phyloP scores from a whole-genome alignment of 768 basidiomycete genomes.

The Termitomyces sp. region DNA sequence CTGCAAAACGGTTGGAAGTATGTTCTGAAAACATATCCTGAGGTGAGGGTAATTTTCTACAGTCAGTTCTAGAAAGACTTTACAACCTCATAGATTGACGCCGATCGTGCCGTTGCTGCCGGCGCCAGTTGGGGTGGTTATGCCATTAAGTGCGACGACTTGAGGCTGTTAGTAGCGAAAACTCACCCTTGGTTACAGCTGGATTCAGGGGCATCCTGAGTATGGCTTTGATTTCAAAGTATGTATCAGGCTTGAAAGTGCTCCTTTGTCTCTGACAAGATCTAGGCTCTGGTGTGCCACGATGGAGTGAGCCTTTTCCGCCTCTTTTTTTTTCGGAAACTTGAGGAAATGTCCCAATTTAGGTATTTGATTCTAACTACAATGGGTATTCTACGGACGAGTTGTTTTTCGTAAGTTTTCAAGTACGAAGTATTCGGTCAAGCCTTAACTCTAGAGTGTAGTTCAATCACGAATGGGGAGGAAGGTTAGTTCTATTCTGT shows the following conservation, averaged over 20 bases:
- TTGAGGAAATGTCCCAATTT: background rate
- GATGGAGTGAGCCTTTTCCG: conserved; percentile 59
- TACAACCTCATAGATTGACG: conserved; percentile 46
- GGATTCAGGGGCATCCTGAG: conserved; percentile 94
- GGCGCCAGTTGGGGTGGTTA: conserved; percentile 88
- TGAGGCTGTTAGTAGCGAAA: background rate
- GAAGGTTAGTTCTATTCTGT: conserved; percentile 30
- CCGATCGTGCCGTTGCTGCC: conserved; percentile 66
- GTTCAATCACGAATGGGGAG: conserved; percentile 89
- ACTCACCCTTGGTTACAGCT: conserved; percentile 40
- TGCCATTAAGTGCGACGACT: conserved; percentile 66
- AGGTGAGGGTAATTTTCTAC: conserved; percentile 37
- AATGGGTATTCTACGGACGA: conserved; percentile 91
- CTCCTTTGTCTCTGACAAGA: background rate
- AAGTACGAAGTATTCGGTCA: background rate
- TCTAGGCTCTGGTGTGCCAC: conserved; percentile 75
- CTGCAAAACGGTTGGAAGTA: conserved; percentile 72
- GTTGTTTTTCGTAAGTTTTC: conserved; percentile 70
- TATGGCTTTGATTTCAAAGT: conserved; percentile 83
- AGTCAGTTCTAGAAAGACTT: background rate
- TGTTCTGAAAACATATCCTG: conserved; percentile 59
- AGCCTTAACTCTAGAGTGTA: conserved; percentile 20
- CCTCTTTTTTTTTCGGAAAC: too few relatives aligned
- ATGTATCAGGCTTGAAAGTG: background rate
- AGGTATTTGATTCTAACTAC: conserved; percentile 75